These are phyloP conservation scores for Euphrasia confusa DNA, from an alignment of 257 asterid species.

Conservation along the genomic window DNA sequence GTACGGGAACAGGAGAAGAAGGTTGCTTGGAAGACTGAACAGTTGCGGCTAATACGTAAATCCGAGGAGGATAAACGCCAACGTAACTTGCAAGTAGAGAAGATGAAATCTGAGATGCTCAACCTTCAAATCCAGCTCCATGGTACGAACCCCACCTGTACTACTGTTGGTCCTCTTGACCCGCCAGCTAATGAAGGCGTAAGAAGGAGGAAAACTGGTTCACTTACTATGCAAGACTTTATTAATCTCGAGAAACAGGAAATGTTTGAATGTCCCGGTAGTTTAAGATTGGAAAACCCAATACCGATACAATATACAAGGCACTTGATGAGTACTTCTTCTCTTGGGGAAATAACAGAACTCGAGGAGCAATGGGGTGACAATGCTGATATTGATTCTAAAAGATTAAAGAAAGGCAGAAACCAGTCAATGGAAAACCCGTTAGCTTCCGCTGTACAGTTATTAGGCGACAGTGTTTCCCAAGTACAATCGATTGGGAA, in stretches of 20 bases:
- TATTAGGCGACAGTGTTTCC: slow-evolving; percentile 87
- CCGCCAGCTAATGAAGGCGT: slow-evolving; percentile 68
- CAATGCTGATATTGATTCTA: slow-evolving; percentile 27
- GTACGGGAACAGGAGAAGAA: slow-evolving; percentile 95
- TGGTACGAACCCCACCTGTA: slow-evolving; percentile 50
- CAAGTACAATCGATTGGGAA: slow-evolving; percentile 97
- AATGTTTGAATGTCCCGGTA: slow-evolving; percentile 56
- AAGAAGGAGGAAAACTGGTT: slow-evolving; percentile 58
- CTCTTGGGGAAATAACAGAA: slow-evolving; percentile 70
- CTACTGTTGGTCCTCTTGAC: slow-evolving; percentile 34
- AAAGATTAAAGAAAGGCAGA: slow-evolving; percentile 48
- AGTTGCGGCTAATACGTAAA: slow-evolving; percentile 82
- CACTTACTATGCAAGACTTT: slow-evolving; percentile 40
- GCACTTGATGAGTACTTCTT: slow-evolving; percentile 40
- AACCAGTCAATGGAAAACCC: slow-evolving; percentile 66
- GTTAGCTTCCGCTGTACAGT: slow-evolving; percentile 84
- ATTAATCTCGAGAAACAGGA: slow-evolving; percentile 57
- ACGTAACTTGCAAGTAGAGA: slow-evolving; percentile 95
- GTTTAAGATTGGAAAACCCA: slow-evolving; percentile 45
- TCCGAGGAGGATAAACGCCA: slow-evolving; percentile 90
- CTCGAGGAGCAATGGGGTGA: slow-evolving; percentile 53
- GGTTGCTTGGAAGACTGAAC: slow-evolving; percentile 94
- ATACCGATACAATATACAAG: slow-evolving; percentile 43
- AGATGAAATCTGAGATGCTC: slow-evolving; percentile 99
- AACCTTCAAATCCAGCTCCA: slow-evolving; percentile 90